Conservation (phyloP, 192 early-diverging fungal species). For the Coemansia sp. region DNA sequence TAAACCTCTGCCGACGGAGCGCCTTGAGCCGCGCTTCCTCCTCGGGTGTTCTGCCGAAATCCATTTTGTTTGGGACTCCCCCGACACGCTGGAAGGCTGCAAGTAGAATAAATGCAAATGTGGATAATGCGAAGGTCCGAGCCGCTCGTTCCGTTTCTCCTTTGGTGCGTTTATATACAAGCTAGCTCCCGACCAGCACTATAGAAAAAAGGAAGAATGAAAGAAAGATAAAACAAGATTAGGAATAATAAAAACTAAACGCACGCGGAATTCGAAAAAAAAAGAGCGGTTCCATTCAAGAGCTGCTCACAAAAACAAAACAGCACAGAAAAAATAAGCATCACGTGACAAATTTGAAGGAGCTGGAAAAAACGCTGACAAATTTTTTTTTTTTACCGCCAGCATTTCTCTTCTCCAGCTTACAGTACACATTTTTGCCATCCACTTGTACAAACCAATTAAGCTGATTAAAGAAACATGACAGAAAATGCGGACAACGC, state of each 20-base stretch:
- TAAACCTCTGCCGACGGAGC: constrained; percentile 51
- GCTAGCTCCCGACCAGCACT: neutral
- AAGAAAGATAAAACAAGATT: neutral
- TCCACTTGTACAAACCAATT: too few relatives aligned
- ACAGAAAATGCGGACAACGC: neutral
- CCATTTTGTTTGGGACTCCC: constrained; percentile 18
- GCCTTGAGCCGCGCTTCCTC: constrained; percentile 52
- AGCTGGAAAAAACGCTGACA: too few relatives aligned
- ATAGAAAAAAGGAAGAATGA: neutral
- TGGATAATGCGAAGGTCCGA: neutral
- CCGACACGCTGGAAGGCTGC: neutral
- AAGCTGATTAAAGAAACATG: neutral
- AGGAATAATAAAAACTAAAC: neutral
- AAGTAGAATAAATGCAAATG: neutral
- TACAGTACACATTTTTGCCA: too few relatives aligned
- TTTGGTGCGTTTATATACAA: neutral
- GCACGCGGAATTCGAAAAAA: neutral
- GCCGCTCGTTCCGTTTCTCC: neutral
- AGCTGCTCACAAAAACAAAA: neutral
- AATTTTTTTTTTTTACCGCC: too few relatives aligned
- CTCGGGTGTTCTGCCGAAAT: constrained; percentile 21
- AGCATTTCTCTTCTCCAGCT: too few relatives aligned
- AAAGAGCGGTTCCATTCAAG: neutral
- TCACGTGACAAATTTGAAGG: too few relatives aligned
- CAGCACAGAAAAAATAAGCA: too few relatives aligned